phyloP scores from a whole-genome alignment of 495 filamentous ascomycete species.

The Tuber umbilicatum region DNA sequence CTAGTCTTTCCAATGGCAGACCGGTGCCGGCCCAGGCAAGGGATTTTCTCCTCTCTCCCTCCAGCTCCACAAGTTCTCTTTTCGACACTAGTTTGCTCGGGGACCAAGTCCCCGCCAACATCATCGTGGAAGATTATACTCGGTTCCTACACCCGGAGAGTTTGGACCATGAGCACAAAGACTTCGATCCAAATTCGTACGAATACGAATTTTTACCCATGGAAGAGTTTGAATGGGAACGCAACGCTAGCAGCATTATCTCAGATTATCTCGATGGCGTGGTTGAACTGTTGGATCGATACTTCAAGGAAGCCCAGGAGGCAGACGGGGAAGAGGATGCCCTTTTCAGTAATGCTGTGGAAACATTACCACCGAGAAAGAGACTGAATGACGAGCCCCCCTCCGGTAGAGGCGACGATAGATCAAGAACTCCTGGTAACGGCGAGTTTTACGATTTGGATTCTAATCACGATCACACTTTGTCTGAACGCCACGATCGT shows the following conservation, averaged over 20 bases:
- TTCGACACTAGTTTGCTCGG: slow-evolving; percentile 31
- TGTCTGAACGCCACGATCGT: slow-evolving; percentile 25
- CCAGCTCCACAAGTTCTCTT: slow-evolving; percentile 33
- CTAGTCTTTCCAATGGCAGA: slow-evolving; percentile 25
- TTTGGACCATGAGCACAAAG: slow-evolving; percentile 24
- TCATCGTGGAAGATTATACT: slow-evolving; percentile 27
- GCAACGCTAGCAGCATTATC: slow-evolving; percentile 35
- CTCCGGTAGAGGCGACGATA: slow-evolving; percentile 18
- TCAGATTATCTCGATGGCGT: slow-evolving; percentile 33
- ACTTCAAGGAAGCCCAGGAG: slow-evolving; percentile 35
- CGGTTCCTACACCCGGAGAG: slow-evolving; percentile 25
- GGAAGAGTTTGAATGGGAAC: slow-evolving; percentile 38
- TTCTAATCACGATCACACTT: neutral
- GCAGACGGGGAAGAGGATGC: slow-evolving; percentile 30
- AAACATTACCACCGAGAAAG: slow-evolving; percentile 30
- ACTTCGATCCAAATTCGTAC: slow-evolving; percentile 30
- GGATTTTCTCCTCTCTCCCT: slow-evolving; percentile 32
- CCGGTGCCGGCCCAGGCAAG: slow-evolving; percentile 18
- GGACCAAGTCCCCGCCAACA: slow-evolving; percentile 32
- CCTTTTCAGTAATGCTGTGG: slow-evolving; percentile 20
- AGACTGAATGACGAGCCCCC: slow-evolving; percentile 29
- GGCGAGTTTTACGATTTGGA: slow-evolving; percentile 28
- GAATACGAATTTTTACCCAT: slow-evolving; percentile 34
- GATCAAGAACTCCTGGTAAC: neutral
- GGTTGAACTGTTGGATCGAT: slow-evolving; percentile 28